Percentiles rank a stretch among this genome's conserved stretches.
Evolutionary conservation across 2,329 filamentous ascomycete species (phyloP).

Genomic region (Apiospora kogelbergensis): DNA sequence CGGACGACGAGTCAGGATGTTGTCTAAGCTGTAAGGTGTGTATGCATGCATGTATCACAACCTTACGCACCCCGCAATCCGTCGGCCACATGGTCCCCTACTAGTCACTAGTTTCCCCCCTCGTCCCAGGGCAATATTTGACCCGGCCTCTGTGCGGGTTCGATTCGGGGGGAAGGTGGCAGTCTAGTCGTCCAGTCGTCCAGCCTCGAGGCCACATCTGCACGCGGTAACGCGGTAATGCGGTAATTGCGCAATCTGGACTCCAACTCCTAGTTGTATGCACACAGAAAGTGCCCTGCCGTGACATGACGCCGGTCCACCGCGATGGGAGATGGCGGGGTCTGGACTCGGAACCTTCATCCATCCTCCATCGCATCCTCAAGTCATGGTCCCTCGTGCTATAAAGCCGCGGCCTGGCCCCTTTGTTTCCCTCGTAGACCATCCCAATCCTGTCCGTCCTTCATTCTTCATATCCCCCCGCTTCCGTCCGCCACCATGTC

Average conservation of each 20-base stretch:
- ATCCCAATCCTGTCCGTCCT: not conserved
- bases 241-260: not conserved
- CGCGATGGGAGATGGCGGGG: conserved; percentile 24
- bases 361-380: not conserved
- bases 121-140: conserved; percentile 8
- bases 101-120: not conserved
- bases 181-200: not conserved
- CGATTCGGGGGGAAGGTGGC: too few relatives aligned
- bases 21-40: too few relatives aligned
- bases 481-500: conserved; percentile 17
- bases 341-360: conserved; percentile 15
- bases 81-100: not conserved
- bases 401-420: not conserved
- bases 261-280: not conserved
- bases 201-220: not conserved
- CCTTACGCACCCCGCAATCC: not conserved
- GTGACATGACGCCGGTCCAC: conserved; percentile 27
- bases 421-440: not conserved
- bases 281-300: too few relatives aligned
- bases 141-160: not conserved
- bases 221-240: not conserved
- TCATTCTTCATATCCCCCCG: conserved; percentile 2
- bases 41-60: too few relatives aligned
- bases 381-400: conserved; percentile 3
- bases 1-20: too few relatives aligned